phyloP scores from a whole-genome alignment of 768 basidiomycete genomes.

The Leccinum pellstonianum region DNA sequence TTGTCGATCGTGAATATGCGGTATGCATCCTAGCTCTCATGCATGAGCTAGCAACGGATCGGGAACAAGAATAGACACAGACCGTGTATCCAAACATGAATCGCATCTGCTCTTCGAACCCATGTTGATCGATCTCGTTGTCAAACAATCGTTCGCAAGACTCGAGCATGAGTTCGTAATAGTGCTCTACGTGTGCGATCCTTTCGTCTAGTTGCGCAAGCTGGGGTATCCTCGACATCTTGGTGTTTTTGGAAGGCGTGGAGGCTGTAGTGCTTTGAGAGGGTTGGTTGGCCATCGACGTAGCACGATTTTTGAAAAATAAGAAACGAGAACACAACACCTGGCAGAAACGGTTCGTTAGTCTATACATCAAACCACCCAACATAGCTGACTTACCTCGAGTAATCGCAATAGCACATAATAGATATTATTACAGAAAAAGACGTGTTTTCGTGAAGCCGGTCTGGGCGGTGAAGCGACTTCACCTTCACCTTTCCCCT shows the following conservation, averaged over 20 bases:
- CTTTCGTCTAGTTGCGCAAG: slow-evolving; percentile 34
- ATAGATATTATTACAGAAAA: slow-evolving; percentile 88
- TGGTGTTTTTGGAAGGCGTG: slow-evolving; percentile 28
- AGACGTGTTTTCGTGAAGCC: slow-evolving; percentile 52
- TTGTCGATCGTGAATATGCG: slow-evolving; percentile 95
- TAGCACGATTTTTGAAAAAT: slow-evolving; percentile 73
- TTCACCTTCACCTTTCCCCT: slow-evolving; percentile 25
- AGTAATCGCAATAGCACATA: slow-evolving; percentile 83
- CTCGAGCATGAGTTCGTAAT: slow-evolving; percentile 81
- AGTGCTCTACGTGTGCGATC: slow-evolving; percentile 55
- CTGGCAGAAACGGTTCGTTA: slow-evolving; percentile 39
- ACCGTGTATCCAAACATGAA: slow-evolving; percentile 85
- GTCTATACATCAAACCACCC: not conserved
- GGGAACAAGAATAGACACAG: not conserved
- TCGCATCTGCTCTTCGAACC: slow-evolving; percentile 90
- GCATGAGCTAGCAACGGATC: slow-evolving; percentile 2
- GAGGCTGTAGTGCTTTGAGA: slow-evolving; percentile 1
- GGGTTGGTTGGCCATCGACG: slow-evolving; percentile 39
- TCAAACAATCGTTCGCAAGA: slow-evolving; percentile 91
- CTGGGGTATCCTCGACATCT: slow-evolving; percentile 30
- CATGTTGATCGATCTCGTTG: slow-evolving; percentile 81
- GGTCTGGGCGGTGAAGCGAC: slow-evolving; percentile 24
- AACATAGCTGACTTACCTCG: slow-evolving; percentile 57
- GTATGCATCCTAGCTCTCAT: slow-evolving; percentile 61
- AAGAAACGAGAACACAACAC: slow-evolving; percentile 77